phyloP scores from a whole-genome alignment of 768 basidiomycete genomes.

The Butyriboletus loyo region DNA sequence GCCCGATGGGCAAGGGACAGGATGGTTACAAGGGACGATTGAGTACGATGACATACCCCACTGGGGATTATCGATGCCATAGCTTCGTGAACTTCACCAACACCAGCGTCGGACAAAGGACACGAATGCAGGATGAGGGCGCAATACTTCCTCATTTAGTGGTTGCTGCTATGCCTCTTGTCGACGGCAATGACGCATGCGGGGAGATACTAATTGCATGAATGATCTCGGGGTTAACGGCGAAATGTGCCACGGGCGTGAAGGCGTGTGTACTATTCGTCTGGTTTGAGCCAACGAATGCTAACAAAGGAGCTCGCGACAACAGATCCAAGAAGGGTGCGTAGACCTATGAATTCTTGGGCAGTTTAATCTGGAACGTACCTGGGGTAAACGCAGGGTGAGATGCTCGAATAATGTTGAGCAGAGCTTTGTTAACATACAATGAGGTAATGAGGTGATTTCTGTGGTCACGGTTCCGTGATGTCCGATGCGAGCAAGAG shows the following conservation, averaged over 20 bases:
- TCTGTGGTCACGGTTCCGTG: constrained; percentile 76
- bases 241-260: not conserved
- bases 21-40: too few relatives aligned
- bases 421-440: constrained; percentile 40
- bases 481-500: constrained; percentile 74
- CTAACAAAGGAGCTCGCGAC: not conserved
- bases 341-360: constrained; percentile 44
- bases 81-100: too few relatives aligned
- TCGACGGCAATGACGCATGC: not conserved
- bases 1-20: not conserved
- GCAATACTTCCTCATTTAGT: not conserved
- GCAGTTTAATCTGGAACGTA: constrained; percentile 81
- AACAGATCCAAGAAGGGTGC: not conserved
- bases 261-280: not conserved
- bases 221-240: not conserved
- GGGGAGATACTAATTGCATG: not conserved
- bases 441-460: constrained; percentile 80
- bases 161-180: not conserved
- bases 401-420: not conserved
- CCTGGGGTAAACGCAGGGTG: constrained; percentile 39
- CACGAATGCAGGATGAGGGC: too few relatives aligned
- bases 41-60: not conserved
- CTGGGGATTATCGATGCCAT: not conserved
- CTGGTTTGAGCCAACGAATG: not conserved
- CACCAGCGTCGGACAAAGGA: not conserved